phyloP scores from a whole-genome alignment of 1,284 basidiomycete genomes.

The Ustilago hordei region DNA sequence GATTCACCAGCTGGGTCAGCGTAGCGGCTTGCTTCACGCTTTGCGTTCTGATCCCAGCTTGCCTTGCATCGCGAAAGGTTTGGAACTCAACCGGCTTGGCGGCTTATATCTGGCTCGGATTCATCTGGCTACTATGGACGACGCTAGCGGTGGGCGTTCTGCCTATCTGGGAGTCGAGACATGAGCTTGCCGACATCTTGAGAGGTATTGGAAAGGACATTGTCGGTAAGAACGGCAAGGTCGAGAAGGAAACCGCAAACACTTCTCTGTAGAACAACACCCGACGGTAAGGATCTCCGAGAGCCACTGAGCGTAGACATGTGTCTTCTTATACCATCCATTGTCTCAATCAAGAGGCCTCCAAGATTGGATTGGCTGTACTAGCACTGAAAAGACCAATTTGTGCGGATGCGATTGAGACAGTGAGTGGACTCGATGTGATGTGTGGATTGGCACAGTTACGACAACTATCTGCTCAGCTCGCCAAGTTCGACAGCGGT shows the following conservation, averaged over 20 bases:
- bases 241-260: background rate
- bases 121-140: conserved; percentile 83
- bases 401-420: too few species aligned
- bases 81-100: conserved; percentile 61
- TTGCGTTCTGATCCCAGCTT: conserved; percentile 62
- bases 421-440: too few species aligned
- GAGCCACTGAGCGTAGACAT: background rate
- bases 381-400: too few species aligned
- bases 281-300: background rate
- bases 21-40: conserved; percentile 50
- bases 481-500: conserved; percentile 11
- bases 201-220: conserved; percentile 73
- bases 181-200: conserved; percentile 75
- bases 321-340: background rate
- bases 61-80: conserved; percentile 43
- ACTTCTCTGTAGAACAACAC: conserved; percentile 11
- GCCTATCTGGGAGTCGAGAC: conserved; percentile 84
- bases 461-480: too few species aligned
- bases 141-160: conserved; percentile 79
- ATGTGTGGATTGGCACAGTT: too few species aligned
- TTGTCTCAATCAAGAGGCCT: too few species aligned
- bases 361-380: too few species aligned
- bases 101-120: conserved; percentile 72
- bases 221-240: conserved; percentile 39
- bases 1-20: conserved; percentile 48